These are phyloP conservation scores for Mallotus japonicus DNA, from an alignment of 441 rosid genomes.

Conservation along the genomic window DNA sequence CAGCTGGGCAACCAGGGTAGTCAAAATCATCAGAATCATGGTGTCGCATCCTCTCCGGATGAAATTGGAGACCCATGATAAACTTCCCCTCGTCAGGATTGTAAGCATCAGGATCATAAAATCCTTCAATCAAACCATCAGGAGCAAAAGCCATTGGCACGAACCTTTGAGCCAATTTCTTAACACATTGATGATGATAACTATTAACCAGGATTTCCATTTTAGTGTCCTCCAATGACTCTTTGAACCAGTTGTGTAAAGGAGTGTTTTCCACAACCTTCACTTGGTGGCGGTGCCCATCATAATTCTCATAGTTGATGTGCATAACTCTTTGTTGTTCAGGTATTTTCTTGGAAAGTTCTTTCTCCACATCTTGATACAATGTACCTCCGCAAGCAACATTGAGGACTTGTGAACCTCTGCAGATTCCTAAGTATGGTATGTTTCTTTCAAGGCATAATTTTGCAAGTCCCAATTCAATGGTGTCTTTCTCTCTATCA, in stretches of 20 bases:
- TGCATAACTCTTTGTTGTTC: slow-evolving; percentile 33
- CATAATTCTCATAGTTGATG: slow-evolving; percentile 47
- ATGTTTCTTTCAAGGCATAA: slow-evolving; percentile 77
- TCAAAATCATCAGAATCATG: slow-evolving; percentile 42
- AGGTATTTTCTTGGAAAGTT: slow-evolving; percentile 33
- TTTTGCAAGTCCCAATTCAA: slow-evolving; percentile 63
- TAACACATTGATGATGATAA: slow-evolving; percentile 63
- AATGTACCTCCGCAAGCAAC: slow-evolving; percentile 84
- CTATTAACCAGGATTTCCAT: slow-evolving; percentile 59
- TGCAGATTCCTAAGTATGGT: slow-evolving; percentile 75
- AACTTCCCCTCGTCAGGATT: slow-evolving; percentile 59
- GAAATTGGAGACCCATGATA: slow-evolving; percentile 62
- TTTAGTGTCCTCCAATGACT: slow-evolving; percentile 34
- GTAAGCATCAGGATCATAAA: slow-evolving; percentile 52
- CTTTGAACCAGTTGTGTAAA: slow-evolving; percentile 47
- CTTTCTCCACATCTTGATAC: slow-evolving; percentile 68
- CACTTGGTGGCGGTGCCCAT: slow-evolving; percentile 49
- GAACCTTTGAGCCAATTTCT: slow-evolving; percentile 50
- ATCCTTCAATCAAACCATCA: slow-evolving; percentile 58
- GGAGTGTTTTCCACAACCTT: slow-evolving; percentile 44
- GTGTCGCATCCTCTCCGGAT: slow-evolving; percentile 50
- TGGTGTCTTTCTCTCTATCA: slow-evolving; percentile 70
- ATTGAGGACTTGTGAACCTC: slow-evolving; percentile 84
- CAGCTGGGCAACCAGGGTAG: slow-evolving; percentile 71
- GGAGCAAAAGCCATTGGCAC: slow-evolving; percentile 61